Evolutionary conservation across 2,329 filamentous ascomycete genomes (phyloP).

Genomic region (Tolypocladium pustulatum): DNA sequence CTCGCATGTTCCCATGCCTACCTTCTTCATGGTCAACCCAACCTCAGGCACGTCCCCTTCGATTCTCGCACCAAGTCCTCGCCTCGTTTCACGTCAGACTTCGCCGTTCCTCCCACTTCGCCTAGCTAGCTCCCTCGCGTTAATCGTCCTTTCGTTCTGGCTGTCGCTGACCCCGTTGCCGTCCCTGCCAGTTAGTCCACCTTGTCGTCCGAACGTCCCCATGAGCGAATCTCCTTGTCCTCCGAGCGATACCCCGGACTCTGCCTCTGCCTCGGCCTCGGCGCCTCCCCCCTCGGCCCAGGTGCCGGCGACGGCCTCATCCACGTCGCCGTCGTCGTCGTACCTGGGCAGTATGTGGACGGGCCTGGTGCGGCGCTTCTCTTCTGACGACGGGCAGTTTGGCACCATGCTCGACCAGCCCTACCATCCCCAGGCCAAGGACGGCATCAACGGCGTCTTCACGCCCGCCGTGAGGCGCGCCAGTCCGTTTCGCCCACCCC

Average conservation of each 20-base stretch:
- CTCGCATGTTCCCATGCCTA: not conserved
- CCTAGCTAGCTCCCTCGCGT: not conserved
- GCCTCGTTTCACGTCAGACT: not conserved
- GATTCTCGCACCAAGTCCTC: not conserved
- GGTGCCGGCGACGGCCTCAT: not conserved
- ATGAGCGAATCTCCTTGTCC: not conserved
- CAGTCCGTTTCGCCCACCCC: slow-evolving; percentile 79
- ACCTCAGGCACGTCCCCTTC: not conserved
- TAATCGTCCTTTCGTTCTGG: not conserved
- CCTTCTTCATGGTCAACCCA: not conserved
- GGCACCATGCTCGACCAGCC: slow-evolving; percentile 16
- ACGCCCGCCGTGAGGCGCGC: slow-evolving; percentile 40
- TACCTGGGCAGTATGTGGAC: slow-evolving; percentile 35
- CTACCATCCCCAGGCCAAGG: slow-evolving; percentile 16
- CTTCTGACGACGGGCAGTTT: slow-evolving; percentile 31
- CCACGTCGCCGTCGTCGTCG: slow-evolving; percentile 1
- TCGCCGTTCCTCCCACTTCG: not conserved
- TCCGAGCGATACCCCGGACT: not conserved
- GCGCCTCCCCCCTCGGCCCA: not conserved
- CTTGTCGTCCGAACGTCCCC: not conserved
- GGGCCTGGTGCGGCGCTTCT: slow-evolving; percentile 59
- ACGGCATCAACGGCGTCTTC: slow-evolving; percentile 49
- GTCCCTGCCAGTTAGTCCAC: not conserved
- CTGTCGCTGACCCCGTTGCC: not conserved
- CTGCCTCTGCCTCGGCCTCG: not conserved